Conservation (phyloP, 768 basidiomycete genomes). For the Dacryopinax primogenitus region DNA sequence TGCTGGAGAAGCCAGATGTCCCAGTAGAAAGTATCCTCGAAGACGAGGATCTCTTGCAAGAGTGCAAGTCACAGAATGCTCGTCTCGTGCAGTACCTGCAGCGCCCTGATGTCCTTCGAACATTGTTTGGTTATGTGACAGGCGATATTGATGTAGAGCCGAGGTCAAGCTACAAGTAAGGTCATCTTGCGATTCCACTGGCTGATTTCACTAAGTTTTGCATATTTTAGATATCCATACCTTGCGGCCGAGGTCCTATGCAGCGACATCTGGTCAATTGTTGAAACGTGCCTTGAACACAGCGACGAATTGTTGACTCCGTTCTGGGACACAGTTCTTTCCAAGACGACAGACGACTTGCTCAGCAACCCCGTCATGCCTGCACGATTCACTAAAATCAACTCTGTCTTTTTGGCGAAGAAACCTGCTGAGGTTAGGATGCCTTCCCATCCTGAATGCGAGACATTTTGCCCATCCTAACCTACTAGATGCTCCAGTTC, state of each 20-base stretch:
- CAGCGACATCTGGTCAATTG: conserved; percentile 89
- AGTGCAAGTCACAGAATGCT: conserved; percentile 90
- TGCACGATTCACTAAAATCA: conserved; percentile 89
- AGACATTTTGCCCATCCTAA: not conserved
- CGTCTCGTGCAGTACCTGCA: conserved; percentile 79
- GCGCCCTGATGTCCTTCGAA: conserved; percentile 64
- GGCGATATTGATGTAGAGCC: conserved; percentile 76
- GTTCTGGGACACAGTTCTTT: conserved; percentile 85
- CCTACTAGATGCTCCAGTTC: conserved; percentile 72
- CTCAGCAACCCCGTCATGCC: conserved; percentile 77
- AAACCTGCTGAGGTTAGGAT: conserved; percentile 71
- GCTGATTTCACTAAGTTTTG: not conserved
- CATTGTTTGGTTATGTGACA: conserved; percentile 71
- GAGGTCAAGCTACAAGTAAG: conserved; percentile 69
- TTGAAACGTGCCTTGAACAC: conserved; percentile 71
- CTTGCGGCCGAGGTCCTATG: conserved; percentile 90
- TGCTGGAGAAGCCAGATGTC: conserved; percentile 82
- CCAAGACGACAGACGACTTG: conserved; percentile 72
- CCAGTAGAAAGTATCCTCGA: conserved; percentile 82
- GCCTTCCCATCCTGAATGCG: not conserved
- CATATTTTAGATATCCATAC: conserved; percentile 61
- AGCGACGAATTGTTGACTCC: conserved; percentile 60
- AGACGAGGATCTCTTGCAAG: conserved; percentile 85
- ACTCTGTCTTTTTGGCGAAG: conserved; percentile 74
- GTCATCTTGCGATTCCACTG: conserved; percentile 19